Percentiles rank a stretch among this genome's conserved stretches.
These are phyloP conservation scores for Zychaea mexicana DNA, from an alignment of 371 early-diverging fungal species.

Conservation along the genomic window DNA sequence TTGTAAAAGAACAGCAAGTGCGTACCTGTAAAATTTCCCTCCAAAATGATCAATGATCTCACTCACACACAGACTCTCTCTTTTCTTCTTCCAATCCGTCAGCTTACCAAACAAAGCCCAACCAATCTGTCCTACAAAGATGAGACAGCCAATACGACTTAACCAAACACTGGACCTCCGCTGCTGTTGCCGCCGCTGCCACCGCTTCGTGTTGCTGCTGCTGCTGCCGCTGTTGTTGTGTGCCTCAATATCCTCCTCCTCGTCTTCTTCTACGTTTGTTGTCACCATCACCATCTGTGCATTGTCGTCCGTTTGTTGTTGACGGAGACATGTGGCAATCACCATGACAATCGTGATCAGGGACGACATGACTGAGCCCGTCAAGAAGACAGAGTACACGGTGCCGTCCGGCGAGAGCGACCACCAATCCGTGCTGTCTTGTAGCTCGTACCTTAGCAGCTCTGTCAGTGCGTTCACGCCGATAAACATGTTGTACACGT, in stretches of 20 bases:
- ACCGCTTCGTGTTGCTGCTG: background rate
- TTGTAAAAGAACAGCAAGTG: slow-evolving; percentile 22
- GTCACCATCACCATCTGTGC: slow-evolving; percentile 8
- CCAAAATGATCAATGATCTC: background rate
- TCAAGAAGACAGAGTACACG: slow-evolving; percentile 18
- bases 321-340: slow-evolving; percentile 21
- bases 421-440: slow-evolving; percentile 16
- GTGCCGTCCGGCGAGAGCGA: slow-evolving; percentile 9
- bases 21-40: slow-evolving; percentile 13
- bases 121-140: slow-evolving; percentile 30
- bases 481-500: slow-evolving; percentile 33
- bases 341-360: slow-evolving; percentile 22
- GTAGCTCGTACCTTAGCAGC: slow-evolving; percentile 19
- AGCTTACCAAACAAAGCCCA: slow-evolving; percentile 36
- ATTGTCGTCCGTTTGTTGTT: slow-evolving; percentile 1
- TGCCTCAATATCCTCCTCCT: background rate
- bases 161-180: slow-evolving; percentile 24
- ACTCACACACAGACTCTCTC: too few species aligned
- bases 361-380: slow-evolving; percentile 26
- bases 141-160: slow-evolving; percentile 26
- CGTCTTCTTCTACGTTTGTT: background rate
- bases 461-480: slow-evolving; percentile 36
- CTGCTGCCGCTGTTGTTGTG: background rate
- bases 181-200: background rate
- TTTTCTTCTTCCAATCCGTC: too few species aligned